phyloP scores from a whole-genome alignment of 2,329 filamentous ascomycete species.

The Parafenestella ontariensis region DNA sequence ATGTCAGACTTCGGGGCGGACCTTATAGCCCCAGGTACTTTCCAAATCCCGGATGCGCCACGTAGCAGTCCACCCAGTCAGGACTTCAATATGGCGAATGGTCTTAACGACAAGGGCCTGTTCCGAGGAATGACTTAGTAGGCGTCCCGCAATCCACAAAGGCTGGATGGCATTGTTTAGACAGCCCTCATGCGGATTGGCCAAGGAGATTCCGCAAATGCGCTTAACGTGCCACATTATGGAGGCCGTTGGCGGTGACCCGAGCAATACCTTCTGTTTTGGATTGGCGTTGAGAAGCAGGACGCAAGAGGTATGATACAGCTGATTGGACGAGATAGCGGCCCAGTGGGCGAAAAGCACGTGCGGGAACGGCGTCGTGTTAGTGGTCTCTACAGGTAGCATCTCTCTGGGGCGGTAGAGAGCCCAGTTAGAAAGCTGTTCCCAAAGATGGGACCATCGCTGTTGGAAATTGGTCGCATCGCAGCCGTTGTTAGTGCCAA shows the following conservation, averaged over 20 bases:
- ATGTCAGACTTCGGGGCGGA: slow-evolving; percentile 15
- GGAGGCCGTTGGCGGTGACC: slow-evolving; percentile 48
- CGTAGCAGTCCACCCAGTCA: slow-evolving; percentile 61
- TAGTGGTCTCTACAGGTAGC: slow-evolving; percentile 54
- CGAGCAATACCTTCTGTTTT: slow-evolving; percentile 27
- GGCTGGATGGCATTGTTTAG: slow-evolving; percentile 66
- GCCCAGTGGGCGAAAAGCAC: slow-evolving; percentile 62
- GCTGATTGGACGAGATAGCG: slow-evolving; percentile 64
- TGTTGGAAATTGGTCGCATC: slow-evolving; percentile 50
- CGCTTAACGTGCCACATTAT: slow-evolving; percentile 63
- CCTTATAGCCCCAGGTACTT: slow-evolving; percentile 38
- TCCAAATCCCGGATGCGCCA: slow-evolving; percentile 64
- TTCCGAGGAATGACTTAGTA: slow-evolving; percentile 60
- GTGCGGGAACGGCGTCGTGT: slow-evolving; percentile 57
- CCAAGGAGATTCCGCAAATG: slow-evolving; percentile 63
- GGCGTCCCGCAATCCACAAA: slow-evolving; percentile 62
- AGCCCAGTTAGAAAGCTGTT: slow-evolving; percentile 59
- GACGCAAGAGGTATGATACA: slow-evolving; percentile 64
- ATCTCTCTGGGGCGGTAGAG: slow-evolving; percentile 57
- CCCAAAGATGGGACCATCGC: slow-evolving; percentile 59
- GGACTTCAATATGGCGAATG: slow-evolving; percentile 59
- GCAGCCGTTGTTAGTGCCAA: slow-evolving; percentile 57
- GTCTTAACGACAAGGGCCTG: slow-evolving; percentile 51
- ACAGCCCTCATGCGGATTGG: slow-evolving; percentile 63
- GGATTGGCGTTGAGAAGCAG: slow-evolving; percentile 59